Conservation (phyloP, 768 basidiomycete species). For the Boletus coccyginus region DNA sequence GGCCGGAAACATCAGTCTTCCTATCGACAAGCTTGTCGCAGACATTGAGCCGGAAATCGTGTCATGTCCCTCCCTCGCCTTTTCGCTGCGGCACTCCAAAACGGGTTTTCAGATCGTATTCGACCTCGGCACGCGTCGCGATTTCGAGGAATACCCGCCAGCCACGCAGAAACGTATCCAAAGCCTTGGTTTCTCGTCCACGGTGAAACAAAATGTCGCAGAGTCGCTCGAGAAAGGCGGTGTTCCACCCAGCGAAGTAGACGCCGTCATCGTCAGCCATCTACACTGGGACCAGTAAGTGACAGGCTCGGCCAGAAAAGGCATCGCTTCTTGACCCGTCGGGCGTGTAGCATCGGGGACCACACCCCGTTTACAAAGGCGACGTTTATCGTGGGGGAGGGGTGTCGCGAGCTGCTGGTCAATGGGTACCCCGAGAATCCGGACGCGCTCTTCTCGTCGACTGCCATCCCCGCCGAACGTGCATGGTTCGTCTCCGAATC, state of each 20-base stretch:
- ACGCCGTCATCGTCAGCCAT: conserved; percentile 49
- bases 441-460: conserved; percentile 28
- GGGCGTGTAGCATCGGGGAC: conserved; percentile 40
- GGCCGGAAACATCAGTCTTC: conserved; percentile 43
- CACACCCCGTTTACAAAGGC: conserved; percentile 43
- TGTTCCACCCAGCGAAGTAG: conserved; percentile 39
- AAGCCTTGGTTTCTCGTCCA: background rate
- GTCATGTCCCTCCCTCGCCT: conserved; percentile 47
- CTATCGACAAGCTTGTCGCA: conserved; percentile 38
- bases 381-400: conserved; percentile 47
- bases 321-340: background rate
- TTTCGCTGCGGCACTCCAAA: conserved; percentile 48
- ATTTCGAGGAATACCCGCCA: conserved; percentile 43
- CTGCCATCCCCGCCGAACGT: conserved; percentile 38
- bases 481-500: conserved; percentile 36
- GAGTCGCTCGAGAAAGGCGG: conserved; percentile 54
- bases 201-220: conserved; percentile 36
- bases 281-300: conserved; percentile 48
- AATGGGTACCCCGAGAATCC: conserved; percentile 44
- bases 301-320: background rate
- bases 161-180: conserved; percentile 21
- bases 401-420: conserved; percentile 33
- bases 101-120: conserved; percentile 43
- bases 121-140: conserved; percentile 54
- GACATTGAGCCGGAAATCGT: conserved; percentile 29